Conservation (phyloP, 1,139 yeast species). For the Insectozyma bohioensis region DNA sequence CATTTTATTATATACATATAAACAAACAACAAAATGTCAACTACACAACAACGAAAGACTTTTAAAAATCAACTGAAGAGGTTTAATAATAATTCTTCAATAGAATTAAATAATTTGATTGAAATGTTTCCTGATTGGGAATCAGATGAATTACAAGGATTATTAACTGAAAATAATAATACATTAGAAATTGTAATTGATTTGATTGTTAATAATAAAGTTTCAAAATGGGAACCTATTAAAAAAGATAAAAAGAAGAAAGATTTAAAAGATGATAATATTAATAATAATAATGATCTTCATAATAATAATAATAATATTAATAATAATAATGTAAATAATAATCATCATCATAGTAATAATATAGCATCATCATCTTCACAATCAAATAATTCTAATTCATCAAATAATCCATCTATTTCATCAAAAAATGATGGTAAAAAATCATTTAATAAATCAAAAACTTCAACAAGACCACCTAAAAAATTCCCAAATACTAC, state of each 20-base stretch:
- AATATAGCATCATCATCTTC: no score
- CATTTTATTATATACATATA: constrained; percentile 9
- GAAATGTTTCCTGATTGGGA: constrained; percentile 98
- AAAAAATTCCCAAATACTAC: constrained; percentile 5
- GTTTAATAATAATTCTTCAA: constrained; percentile 25
- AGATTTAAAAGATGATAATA: constrained; percentile 30
- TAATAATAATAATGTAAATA: constrained; percentile 14
- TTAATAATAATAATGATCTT: constrained; percentile 4
- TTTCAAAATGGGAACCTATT: constrained; percentile 59
- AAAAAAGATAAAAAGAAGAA: constrained; percentile 49
- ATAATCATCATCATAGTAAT: background rate
- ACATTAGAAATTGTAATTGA: constrained; percentile 81
- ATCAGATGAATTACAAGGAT: constrained; percentile 73
- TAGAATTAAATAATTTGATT: constrained; percentile 55
- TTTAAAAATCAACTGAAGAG: constrained; percentile 49
- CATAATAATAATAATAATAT: constrained; percentile 1
- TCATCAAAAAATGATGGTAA: no score
- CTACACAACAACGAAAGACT: constrained; percentile 44
- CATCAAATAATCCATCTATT: no score
- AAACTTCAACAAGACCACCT: constrained; percentile 11
- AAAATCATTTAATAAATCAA: constrained; percentile 10
- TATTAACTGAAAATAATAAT: constrained; percentile 68
- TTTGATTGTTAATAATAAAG: constrained; percentile 81
- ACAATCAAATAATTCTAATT: constrained; percentile 5
- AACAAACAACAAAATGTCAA: constrained; percentile 21